Evolutionary conservation across 306 rosid genomes (phyloP), one percentile per base, ranked within the genome.

Genomic region (Dryas octopetala): DNA sequence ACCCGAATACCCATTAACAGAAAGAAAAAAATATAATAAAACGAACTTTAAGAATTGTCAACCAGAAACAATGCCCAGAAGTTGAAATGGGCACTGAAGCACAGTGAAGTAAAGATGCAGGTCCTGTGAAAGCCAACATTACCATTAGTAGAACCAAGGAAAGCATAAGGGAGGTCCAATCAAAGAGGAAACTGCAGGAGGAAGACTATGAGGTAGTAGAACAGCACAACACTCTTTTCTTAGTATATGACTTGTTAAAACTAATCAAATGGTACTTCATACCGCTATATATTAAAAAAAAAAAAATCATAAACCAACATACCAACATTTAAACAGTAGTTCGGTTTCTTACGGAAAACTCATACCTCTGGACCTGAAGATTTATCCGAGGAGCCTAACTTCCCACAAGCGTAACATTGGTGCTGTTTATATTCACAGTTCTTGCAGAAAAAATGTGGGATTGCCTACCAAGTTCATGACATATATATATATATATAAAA

Each of bases 351-450:
- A 38, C 9, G 32, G 62, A 9, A 41, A 57, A 75, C 76, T 57
- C 75, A 66, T 95, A 95, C 97, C 97, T 95, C 96, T 78, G 93
- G 89, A 81, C 88, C 88, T 0, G 86, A 80, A 76, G 82, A 83
- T 63, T 85, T 89, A 67, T 86, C 88, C 17, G 97, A 95, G 59
- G 88, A 85, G 57, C 98, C 97, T 74, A 91, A 81, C 74, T 79
- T 76, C 83, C 98, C 95, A 77, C 98, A 95, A 67, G 65, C 86
- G 84, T 87, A 91, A 84, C 98, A 95, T 80, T 95, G 98, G 68
- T 95, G 98, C 78, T 79, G 88, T 62, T 86, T 85, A 79, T 69
- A 51, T 76, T 87, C 81, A 49, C 97, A 95, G 88, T 91, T 95
- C 85, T 85, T 82, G 68, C 98, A 95, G 68, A 83, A 69, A 55